phyloP scores from a whole-genome alignment of 768 basidiomycete species.

The Tylopilus subfusipes region DNA sequence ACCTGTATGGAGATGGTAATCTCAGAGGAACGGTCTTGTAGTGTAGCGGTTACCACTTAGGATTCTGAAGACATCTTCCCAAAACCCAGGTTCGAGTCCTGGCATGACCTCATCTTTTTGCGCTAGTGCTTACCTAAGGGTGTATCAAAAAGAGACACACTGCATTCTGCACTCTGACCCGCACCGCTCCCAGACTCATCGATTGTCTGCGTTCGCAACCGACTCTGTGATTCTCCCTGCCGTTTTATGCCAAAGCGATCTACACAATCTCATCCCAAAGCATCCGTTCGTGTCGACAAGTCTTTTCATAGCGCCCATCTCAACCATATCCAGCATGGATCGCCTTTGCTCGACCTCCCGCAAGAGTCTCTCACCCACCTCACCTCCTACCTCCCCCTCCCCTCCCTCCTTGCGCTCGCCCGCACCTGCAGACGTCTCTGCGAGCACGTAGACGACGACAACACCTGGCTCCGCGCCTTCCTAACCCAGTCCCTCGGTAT shows the following conservation, averaged over 20 bases:
- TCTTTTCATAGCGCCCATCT: slow-evolving; percentile 17
- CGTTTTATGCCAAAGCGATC: slow-evolving; percentile 70
- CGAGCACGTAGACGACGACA: slow-evolving; percentile 71
- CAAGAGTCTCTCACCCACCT: slow-evolving; percentile 72
- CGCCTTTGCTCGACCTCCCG: slow-evolving; percentile 50
- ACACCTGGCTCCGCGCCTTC: slow-evolving; percentile 78
- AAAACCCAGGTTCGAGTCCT: slow-evolving; percentile 29
- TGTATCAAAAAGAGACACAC: not conserved
- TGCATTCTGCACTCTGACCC: not conserved
- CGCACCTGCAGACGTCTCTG: slow-evolving; percentile 49
- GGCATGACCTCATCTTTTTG: slow-evolving; percentile 19
- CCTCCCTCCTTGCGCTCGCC: slow-evolving; percentile 55
- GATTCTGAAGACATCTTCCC: slow-evolving; percentile 25
- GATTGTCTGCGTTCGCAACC: slow-evolving; percentile 25
- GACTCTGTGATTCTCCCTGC: slow-evolving; percentile 10
- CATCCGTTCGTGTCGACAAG: slow-evolving; percentile 29
- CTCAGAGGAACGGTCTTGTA: slow-evolving; percentile 16
- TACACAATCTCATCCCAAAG: slow-evolving; percentile 39
- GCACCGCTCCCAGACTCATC: slow-evolving; percentile 6
- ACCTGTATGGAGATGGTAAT: too few relatives aligned
- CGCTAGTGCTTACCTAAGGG: slow-evolving; percentile 7
- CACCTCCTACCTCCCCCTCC: slow-evolving; percentile 68
- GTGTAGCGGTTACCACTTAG: slow-evolving; percentile 31
- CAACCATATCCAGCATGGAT: slow-evolving; percentile 49
- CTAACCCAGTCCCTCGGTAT: slow-evolving; percentile 63